Percentiles rank a stretch among this genome's conserved stretches.
Evolutionary conservation across 2,329 filamentous ascomycete genomes (phyloP).

Genomic region (Elsinoe australis): DNA sequence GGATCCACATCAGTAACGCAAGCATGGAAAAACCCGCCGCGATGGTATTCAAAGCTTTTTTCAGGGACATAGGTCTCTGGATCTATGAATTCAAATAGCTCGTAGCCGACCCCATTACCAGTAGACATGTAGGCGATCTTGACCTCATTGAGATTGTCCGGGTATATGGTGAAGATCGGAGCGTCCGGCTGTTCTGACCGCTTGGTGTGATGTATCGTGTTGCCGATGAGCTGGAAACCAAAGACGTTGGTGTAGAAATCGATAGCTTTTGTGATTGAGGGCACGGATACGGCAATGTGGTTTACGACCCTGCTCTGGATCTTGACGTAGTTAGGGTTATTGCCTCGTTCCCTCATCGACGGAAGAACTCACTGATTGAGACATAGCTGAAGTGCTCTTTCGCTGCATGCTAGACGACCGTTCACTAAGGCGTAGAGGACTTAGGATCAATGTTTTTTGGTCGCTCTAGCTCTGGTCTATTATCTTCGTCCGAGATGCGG

Average conservation of each 20-base stretch:
- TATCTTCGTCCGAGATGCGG: no score
- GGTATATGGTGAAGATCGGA: slow-evolving; percentile 31
- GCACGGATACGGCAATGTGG: slow-evolving; percentile 26
- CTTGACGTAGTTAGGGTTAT: neutral
- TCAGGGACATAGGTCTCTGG: slow-evolving; percentile 19
- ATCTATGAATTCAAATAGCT: slow-evolving; percentile 32
- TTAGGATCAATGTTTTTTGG: no score
- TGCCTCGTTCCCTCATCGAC: no score
- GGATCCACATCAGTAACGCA: slow-evolving; percentile 29
- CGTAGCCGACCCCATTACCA: slow-evolving; percentile 31
- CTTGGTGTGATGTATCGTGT: slow-evolving; percentile 15
- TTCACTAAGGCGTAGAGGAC: no score
- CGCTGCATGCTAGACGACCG: no score
- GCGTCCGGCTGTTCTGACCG: slow-evolving; percentile 22
- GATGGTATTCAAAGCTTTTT: slow-evolving; percentile 24
- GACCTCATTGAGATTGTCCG: slow-evolving; percentile 26
- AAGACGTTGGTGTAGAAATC: slow-evolving; percentile 26
- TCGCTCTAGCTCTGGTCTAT: no score
- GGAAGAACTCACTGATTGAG: no score
- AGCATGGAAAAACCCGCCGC: slow-evolving; percentile 33
- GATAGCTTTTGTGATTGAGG: slow-evolving; percentile 24
- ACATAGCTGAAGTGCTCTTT: neutral
- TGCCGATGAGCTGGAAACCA: slow-evolving; percentile 25
- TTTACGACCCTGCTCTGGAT: slow-evolving; percentile 20
- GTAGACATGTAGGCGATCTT: slow-evolving; percentile 28